Conservation (phyloP, 177 flowering plant genomes). For the Vitis hybrid region DNA sequence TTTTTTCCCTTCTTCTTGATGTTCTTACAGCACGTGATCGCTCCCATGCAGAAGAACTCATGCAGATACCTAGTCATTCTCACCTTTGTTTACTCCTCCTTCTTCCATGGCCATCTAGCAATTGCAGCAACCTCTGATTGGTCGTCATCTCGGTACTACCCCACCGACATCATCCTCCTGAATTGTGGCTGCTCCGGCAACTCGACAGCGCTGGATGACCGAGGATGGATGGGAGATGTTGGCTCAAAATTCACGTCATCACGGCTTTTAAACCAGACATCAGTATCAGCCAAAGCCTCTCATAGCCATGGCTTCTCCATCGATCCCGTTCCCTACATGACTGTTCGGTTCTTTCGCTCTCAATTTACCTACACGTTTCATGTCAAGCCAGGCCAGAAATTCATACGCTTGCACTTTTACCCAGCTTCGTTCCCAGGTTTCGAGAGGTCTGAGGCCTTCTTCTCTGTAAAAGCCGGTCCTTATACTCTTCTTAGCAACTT, state of each 20-base stretch:
- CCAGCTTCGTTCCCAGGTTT: slow-evolving; percentile 3
- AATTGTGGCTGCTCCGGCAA: not conserved
- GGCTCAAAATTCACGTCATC: not conserved
- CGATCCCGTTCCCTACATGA: slow-evolving; percentile 3
- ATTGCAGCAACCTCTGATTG: not conserved
- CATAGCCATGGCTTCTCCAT: no score
- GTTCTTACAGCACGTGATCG: no score
- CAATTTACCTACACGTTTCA: slow-evolving; percentile 13
- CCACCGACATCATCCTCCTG: not conserved
- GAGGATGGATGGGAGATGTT: slow-evolving; percentile 2
- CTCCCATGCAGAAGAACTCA: no score
- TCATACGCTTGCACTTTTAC: slow-evolving; percentile 29
- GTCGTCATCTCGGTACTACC: not conserved
- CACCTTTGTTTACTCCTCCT: not conserved
- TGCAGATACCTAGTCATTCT: no score
- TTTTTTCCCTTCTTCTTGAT: no score
- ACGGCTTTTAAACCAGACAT: not conserved
- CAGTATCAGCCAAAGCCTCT: not conserved
- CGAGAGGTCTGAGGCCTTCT: slow-evolving; percentile 8
- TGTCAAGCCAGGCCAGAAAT: slow-evolving; percentile 19
- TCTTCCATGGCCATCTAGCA: not conserved
- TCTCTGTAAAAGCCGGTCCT: slow-evolving; percentile 13
- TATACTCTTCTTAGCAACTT: slow-evolving; percentile 23
- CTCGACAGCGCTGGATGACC: not conserved
- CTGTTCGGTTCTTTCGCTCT: slow-evolving; percentile 13